Base-by-base conservation (phyloP, 2,329 filamentous ascomycete species). In the Trichoderma cornu-damae region DNA sequence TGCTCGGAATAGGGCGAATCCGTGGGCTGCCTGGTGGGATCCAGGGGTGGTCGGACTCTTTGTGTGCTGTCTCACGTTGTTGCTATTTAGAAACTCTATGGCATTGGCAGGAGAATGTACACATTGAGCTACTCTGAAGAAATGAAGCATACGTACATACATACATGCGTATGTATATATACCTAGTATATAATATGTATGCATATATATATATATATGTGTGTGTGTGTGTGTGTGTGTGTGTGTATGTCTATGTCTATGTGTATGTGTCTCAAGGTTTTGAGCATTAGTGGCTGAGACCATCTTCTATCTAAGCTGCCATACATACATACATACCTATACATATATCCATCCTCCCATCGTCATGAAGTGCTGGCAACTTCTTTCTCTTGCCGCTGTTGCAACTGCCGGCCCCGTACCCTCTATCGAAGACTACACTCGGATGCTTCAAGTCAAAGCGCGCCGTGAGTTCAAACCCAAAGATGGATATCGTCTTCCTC, bases 381-480 rank as follows among this genome's bases (percentile, higher is more conserved):
- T 71, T 26, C 60, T 72, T 37, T 66, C 66, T 1, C 59, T 67
- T 2, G 62, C 61, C 20, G 62, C 64, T 42, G 46, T 70, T 46
- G 68, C 60, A 30, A 62, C 62, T 28, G 68, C 67, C 16, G 62
- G 62, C 14, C 67, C 69, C 6, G 42, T 65, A 9, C 32, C 32
- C 12, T 60, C 61, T 9, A 55, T 70, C 9, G 49, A 65, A 8
- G 63, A 65, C 47, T 69, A 72, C 48, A 48, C 56, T 18, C 61
- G 56, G 30, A 52, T 61, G 14, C 58, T 76, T n/a, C n/a, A n/a
- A n/a, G n/a, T n/a, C 1, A 67, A 72, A 42, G 60, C 62, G 37
- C 68, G 72, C 68, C 67, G 74, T 75, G 64, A 62, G 67, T 2
- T 9, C 18, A 22, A n/a, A n/a, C n/a, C n/a, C n/a, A n/a, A n/a